Evolutionary conservation across 2,329 filamentous ascomycete species (phyloP).

Genomic region (Exophiala oligosperma): DNA sequence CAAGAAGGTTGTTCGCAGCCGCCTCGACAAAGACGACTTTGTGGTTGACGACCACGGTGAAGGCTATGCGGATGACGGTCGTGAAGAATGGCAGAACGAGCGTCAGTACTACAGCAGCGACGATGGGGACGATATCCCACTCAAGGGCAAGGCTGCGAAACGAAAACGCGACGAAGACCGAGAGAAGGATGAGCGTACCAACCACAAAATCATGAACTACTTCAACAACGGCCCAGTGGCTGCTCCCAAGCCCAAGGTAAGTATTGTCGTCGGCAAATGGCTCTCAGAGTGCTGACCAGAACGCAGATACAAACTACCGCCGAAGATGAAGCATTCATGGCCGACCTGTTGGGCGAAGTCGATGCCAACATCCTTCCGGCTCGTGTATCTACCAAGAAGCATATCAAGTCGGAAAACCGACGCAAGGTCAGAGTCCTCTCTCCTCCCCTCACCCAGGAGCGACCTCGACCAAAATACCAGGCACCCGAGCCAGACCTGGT

Average conservation of each 20-base stretch:
- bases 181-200: slow-evolving; percentile 80
- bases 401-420: slow-evolving; percentile 71
- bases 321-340: slow-evolving; percentile 86
- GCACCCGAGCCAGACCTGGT: slow-evolving; percentile 45
- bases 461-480: slow-evolving; percentile 33
- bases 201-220: slow-evolving; percentile 91
- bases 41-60: slow-evolving; percentile 98
- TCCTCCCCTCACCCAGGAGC: slow-evolving; percentile 61
- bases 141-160: slow-evolving; percentile 67
- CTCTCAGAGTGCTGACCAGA: neutral
- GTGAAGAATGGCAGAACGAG: slow-evolving; percentile 87
- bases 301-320: slow-evolving; percentile 61
- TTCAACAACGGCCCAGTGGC: slow-evolving; percentile 75
- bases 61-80: slow-evolving; percentile 93
- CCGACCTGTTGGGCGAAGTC: slow-evolving; percentile 80
- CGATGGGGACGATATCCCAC: slow-evolving; percentile 69
- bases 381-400: slow-evolving; percentile 57
- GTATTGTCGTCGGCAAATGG: neutral
- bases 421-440: slow-evolving; percentile 80
- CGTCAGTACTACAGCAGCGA: slow-evolving; percentile 65
- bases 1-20: slow-evolving; percentile 88
- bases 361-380: slow-evolving; percentile 70
- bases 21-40: slow-evolving; percentile 93
- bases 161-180: slow-evolving; percentile 85
- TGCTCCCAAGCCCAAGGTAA: slow-evolving; percentile 77